These are phyloP conservation scores for Coemansia sp. DNA, from an alignment of 192 early-diverging fungal genomes.

Conservation along the genomic window DNA sequence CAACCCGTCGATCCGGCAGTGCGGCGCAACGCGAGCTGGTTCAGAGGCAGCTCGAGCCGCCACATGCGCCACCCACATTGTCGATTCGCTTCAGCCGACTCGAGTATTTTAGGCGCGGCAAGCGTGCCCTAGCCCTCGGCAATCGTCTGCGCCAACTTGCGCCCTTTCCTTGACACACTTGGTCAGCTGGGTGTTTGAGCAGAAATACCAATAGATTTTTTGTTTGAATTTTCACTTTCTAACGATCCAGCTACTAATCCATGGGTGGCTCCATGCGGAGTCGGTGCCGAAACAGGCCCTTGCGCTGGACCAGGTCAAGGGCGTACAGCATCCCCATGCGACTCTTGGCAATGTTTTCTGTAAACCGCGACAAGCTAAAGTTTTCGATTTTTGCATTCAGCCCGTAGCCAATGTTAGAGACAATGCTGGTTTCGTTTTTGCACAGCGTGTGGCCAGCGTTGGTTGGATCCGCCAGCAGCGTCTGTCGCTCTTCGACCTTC, in stretches of 20 bases:
- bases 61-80: neutral
- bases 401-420: slow-evolving; percentile 84
- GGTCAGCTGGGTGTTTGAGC: too few relatives aligned
- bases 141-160: too few relatives aligned
- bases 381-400: slow-evolving; percentile 79
- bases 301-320: slow-evolving; percentile 49
- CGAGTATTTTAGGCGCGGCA: neutral
- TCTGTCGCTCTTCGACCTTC: slow-evolving; percentile 91
- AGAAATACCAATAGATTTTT: too few relatives aligned
- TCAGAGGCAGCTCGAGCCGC: neutral
- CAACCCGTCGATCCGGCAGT: neutral
- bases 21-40: neutral
- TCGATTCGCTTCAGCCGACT: neutral
- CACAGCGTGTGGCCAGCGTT: slow-evolving; percentile 65
- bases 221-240: too few relatives aligned
- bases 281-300: slow-evolving; percentile 45
- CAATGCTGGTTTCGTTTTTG: slow-evolving; percentile 78
- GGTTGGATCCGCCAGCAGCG: slow-evolving; percentile 55
- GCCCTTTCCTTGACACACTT: too few relatives aligned
- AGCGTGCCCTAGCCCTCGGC: too few relatives aligned
- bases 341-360: slow-evolving; percentile 60
- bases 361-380: slow-evolving; percentile 83
- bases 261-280: slow-evolving; percentile 13
- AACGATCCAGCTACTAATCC: neutral
- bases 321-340: slow-evolving; percentile 54